phyloP scores from a whole-genome alignment of 108 stramenopile genomes.

The Stephanodiscus triporus region DNA sequence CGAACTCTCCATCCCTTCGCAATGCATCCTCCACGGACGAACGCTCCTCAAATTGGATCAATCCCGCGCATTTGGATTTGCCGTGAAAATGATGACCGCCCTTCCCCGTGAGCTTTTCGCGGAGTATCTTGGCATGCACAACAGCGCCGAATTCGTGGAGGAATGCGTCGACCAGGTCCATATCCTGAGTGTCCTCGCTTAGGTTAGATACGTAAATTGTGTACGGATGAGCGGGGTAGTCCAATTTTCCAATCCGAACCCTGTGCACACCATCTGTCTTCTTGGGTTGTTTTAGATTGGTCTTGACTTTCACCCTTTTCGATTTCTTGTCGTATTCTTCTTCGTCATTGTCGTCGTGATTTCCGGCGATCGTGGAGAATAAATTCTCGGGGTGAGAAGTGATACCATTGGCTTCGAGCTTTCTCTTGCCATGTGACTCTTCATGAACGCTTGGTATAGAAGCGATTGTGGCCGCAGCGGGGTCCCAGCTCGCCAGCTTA shows the following conservation, averaged over 20 bases:
- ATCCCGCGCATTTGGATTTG: slow-evolving; percentile 80
- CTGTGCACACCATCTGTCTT: slow-evolving; percentile 59
- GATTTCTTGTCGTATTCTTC: slow-evolving; percentile 20
- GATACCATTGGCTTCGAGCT: slow-evolving; percentile 18
- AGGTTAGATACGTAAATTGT: slow-evolving; percentile 85
- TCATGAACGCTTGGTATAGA: slow-evolving; percentile 12
- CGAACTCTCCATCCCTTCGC: slow-evolving; percentile 61
- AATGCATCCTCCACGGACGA: slow-evolving; percentile 82
- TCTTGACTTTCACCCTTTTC: slow-evolving; percentile 47
- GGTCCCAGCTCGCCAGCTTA: slow-evolving; percentile 50
- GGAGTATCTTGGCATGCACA: slow-evolving; percentile 82
- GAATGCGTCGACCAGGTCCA: slow-evolving; percentile 86
- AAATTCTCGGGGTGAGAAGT: background rate
- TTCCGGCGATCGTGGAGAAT: background rate
- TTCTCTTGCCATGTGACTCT: slow-evolving; percentile 35
- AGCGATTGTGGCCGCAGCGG: background rate
- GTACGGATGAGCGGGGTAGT: slow-evolving; percentile 89
- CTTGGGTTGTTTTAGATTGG: slow-evolving; percentile 50
- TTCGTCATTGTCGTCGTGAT: slow-evolving; percentile 24
- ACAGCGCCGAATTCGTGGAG: slow-evolving; percentile 67
- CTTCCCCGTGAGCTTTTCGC: slow-evolving; percentile 68
- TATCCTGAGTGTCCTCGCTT: slow-evolving; percentile 68
- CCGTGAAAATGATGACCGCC: slow-evolving; percentile 53
- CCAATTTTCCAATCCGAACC: slow-evolving; percentile 75
- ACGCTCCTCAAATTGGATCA: slow-evolving; percentile 88